Evolutionary conservation across 495 filamentous ascomycete species (phyloP), one percentile per base, ranked within the genome.

Genomic region (Cercophora samala): DNA sequence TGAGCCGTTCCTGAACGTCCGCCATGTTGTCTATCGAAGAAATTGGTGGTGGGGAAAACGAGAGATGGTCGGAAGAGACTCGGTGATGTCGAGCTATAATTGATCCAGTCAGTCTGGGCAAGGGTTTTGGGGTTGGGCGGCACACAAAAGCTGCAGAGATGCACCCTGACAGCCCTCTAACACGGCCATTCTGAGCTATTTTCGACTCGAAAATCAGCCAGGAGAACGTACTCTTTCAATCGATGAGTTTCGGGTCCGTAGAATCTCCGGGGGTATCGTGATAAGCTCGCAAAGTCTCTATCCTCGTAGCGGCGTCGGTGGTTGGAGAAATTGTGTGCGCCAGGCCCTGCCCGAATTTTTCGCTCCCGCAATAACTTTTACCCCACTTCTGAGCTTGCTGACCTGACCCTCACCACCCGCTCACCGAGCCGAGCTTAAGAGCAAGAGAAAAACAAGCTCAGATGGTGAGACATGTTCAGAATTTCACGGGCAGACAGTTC

Each of bases 1-100:
- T 89, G 69, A 93, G 80, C 81, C 91, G 88, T 77, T 85, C 84
- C 80, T 83, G 81, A 66, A 83, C 73, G 77, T 89, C 88, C 72
- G 86, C 86, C 89, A 91, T 91, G 77, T 76, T 87, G 75, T 73
- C 72, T 68, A 73, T 58, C 63, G 29, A 56, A 37, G 37, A 65
- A 52, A 56, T 67, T 65, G 59, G 24, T 62, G 53, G 71, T 67
- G 66, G 68, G 63, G 69, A 66, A 46, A 24, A 55, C 22, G 62
- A 58, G 61, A 61, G 70, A 55, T 58, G 54, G 66, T 19, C 56
- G 64, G 69, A 63, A 66, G 64, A 54, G 68, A 64, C 65, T 76
- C 69, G 72, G 68, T 70, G 73, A 56, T 62, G 29, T 65, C 58
- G 58, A 67, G 63, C 68, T 70, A 42, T 62, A 19, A 29, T 66